Evolutionary conservation across 2,329 filamentous ascomycete genomes (phyloP), one percentile per base, ranked within the genome.

Genomic region (Coccinonectria pachysandricola): DNA sequence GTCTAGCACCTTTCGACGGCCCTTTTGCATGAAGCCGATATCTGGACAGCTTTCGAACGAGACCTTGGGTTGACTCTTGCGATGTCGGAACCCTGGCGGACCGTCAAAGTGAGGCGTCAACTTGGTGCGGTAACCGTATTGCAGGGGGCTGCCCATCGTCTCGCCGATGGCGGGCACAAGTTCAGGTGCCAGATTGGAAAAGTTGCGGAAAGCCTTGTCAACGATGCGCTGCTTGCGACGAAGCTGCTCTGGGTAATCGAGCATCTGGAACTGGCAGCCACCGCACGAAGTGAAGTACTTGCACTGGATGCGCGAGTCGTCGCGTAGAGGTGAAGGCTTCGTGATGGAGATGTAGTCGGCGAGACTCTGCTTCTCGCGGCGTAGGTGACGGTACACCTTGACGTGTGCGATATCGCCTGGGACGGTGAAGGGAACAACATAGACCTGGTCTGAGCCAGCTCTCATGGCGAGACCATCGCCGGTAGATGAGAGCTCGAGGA

Each of bases 231-330:
- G 76, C 64, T 98, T 98, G 56, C 88, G 79, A 22, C 64, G 65
- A 15, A 98, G 71, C 54, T 98, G 91, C 44, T 86, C 80, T 15
- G 69, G 58, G 54, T 96, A 96, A 28, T 84, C 75, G 37, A 98
- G 71, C 84, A 96, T 95, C 61, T 98, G 91, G 54, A 96, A 87
- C 57, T 98, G 91, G 52, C 91, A 98, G 16, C 91, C 91, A 7
- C 80, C 83, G 56, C 91, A 98, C 28, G 67, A 70, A 20, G 74
- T 64, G 49, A 98, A 98, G 64, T 98, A 96, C 43, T 73, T 69
- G 62, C 91, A 98, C 30, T 68, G 68, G 42, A 93, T 68, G 12
- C 82, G 73, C 19, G 68, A 65, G 45, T 91, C 81, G 45, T 94
- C 79, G 44, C 91, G 79, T 28, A 79, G 64, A 1, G 75, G 68